Evolutionary conservation across 2,329 filamentous ascomycete species (phyloP), one percentile per base, ranked within the genome.

Genomic region (Fusarium buharicum): DNA sequence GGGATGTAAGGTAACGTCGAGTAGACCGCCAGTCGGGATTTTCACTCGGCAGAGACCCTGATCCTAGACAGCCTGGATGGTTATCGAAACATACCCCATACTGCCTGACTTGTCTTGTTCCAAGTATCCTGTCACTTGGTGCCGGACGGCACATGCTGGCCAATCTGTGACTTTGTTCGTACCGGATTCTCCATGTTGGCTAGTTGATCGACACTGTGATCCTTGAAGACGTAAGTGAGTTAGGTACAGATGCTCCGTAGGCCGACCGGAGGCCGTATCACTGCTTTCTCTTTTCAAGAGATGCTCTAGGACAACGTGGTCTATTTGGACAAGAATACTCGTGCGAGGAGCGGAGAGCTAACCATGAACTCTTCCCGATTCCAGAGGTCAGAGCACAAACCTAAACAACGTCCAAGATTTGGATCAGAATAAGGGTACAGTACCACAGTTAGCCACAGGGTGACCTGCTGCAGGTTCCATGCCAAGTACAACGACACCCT

Each of bases 1-100:
- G 59, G 55, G 44, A 60, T 55, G 22, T 46, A 34, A 54, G 30
- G 59, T 50, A 62, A 28, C 54, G 45, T 49, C 50, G 37, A 63
- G 34, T 50, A 64, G 61, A 64, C 61, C 61, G 61, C 61, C 61
- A 65, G 61, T 65, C 61, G 61, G 55, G 39, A 55, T 62, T 65
- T 44, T 53, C 61, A 62, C 47, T 57, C 56, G 61, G 61, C 39
- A 62, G 57, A 58, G 44, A 45, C 39, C 52, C 41, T 58, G 47
- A 62, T 59, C 61, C 62, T 38, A 49, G 61, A 11, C 55, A 57
- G 28, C 41, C 33, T 28, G 36, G 33, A 33, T 27, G 46, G 51
- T 31, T 55, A 41, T 33, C 27, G 33, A 56, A 20, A 39, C 31
- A 24, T 28, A 17, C 24, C 43, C 46, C 20, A 41, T 52, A 18